These are phyloP conservation scores for Penicillium waksmanii DNA, from an alignment of 495 filamentous ascomycete genomes.

Conservation along the genomic window DNA sequence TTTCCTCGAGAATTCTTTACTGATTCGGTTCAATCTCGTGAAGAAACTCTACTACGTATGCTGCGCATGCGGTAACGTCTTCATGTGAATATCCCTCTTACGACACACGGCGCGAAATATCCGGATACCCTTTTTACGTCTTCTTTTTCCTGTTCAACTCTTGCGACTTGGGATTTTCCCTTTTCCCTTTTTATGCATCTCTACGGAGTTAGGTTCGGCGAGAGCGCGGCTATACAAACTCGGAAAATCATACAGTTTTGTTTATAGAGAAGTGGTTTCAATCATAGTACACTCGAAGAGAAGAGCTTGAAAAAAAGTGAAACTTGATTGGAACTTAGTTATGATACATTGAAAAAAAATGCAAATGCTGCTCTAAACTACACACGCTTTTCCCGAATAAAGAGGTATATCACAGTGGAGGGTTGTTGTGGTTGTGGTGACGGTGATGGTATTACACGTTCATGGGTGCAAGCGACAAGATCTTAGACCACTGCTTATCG, in stretches of 20 bases:
- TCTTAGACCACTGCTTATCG: slow-evolving; percentile 94
- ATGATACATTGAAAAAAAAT: slow-evolving; percentile 39
- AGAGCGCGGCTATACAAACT: slow-evolving; percentile 2
- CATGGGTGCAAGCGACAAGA: slow-evolving; percentile 92
- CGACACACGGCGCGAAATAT: slow-evolving; percentile 22
- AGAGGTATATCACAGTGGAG: slow-evolving; percentile 20
- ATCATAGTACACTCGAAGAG: too few relatives aligned
- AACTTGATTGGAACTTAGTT: slow-evolving; percentile 7
- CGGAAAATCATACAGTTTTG: slow-evolving; percentile 6
- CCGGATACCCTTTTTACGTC: slow-evolving; percentile 41
- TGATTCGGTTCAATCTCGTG: neutral
- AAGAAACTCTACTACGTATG: slow-evolving; percentile 99
- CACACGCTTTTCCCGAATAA: slow-evolving; percentile 34
- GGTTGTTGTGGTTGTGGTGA: neutral
- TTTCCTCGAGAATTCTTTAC: slow-evolving; percentile 3
- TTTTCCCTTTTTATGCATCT: slow-evolving; percentile 29
- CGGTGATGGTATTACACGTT: slow-evolving; percentile 66
- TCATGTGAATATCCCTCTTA: slow-evolving; percentile 54
- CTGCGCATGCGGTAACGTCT: slow-evolving; percentile 87
- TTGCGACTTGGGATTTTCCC: slow-evolving; percentile 3
- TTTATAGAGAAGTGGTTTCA: too few relatives aligned
- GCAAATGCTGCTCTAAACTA: slow-evolving; percentile 33
- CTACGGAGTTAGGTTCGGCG: slow-evolving; percentile 36
- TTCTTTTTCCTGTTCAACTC: neutral
- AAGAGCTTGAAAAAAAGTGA: too few relatives aligned